Evolutionary conservation across 305 asterid species (phyloP).

Genomic region (Rubia tinctorum): DNA sequence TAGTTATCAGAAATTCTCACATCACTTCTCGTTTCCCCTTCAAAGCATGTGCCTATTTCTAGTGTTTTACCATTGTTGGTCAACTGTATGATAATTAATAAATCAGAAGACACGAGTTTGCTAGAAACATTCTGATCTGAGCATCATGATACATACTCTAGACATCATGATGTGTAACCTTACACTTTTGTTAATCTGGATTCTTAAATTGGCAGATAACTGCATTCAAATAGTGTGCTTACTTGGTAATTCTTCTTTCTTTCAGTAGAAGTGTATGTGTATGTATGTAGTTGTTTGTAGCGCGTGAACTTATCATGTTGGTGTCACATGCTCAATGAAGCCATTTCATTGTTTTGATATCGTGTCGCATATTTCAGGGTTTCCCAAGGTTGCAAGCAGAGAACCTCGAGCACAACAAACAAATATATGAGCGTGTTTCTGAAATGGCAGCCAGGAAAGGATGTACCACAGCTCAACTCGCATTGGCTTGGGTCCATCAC

Average conservation of each 20-base stretch:
- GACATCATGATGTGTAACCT: too few relatives aligned
- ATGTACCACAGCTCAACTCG: conserved; percentile 48
- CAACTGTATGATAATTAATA: background rate
- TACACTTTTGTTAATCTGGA: background rate
- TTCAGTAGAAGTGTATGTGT: background rate
- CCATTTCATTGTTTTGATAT: background rate
- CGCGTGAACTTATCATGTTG: background rate
- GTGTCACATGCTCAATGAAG: background rate
- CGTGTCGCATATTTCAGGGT: conserved; percentile 22
- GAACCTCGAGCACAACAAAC: conserved; percentile 50
- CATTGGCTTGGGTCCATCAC: conserved; percentile 59
- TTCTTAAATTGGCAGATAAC: background rate
- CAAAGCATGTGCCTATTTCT: background rate
- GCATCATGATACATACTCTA: too few relatives aligned
- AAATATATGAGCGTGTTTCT: conserved; percentile 33
- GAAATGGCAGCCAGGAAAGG: conserved; percentile 56
- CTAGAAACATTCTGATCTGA: background rate
- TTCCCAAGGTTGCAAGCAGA: conserved; percentile 54
- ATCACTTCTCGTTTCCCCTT: background rate
- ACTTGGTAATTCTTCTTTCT: background rate
- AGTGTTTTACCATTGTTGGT: background rate
- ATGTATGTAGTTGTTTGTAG: background rate
- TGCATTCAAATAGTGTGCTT: background rate
- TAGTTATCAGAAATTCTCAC: background rate
- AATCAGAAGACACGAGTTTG: background rate